Conservation (phyloP, 1,284 basidiomycete species). For the Naganishia cerealis region DNA sequence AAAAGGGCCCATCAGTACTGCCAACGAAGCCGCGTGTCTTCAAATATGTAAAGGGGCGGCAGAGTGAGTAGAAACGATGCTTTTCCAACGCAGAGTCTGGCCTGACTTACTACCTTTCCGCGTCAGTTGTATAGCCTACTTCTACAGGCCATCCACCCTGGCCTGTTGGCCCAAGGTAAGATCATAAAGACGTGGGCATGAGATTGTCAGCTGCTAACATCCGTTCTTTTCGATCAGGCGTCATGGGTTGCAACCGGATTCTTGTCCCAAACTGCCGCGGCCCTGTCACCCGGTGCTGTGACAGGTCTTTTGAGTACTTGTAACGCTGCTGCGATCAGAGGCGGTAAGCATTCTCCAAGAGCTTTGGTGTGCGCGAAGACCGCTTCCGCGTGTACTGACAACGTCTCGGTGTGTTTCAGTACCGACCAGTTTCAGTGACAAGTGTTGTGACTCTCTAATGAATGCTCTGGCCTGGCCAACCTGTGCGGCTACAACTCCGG, state of each 20-base stretch:
- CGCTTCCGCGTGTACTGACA: neutral
- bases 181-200: neutral
- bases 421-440: neutral
- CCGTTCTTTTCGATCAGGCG: neutral
- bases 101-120: neutral
- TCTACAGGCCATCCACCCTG: neutral
- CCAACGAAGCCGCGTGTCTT: neutral
- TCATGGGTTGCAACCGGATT: neutral
- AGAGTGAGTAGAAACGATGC: neutral
- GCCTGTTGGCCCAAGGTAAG: neutral
- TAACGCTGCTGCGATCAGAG: neutral
- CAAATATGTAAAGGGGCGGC: neutral
- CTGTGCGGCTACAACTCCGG: neutral
- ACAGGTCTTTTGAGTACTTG: neutral
- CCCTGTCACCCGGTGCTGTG: neutral
- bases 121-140: neutral
- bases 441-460: neutral
- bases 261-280: neutral
- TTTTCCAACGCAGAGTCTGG: too few species aligned
- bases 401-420: neutral
- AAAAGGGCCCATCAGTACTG: neutral
- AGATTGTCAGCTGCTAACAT: neutral
- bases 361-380: neutral
- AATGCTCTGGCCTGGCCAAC: neutral
- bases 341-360: neutral